Conservation (phyloP, 2,329 filamentous ascomycete species). For the Trichophyton mentagrophytes region DNA sequence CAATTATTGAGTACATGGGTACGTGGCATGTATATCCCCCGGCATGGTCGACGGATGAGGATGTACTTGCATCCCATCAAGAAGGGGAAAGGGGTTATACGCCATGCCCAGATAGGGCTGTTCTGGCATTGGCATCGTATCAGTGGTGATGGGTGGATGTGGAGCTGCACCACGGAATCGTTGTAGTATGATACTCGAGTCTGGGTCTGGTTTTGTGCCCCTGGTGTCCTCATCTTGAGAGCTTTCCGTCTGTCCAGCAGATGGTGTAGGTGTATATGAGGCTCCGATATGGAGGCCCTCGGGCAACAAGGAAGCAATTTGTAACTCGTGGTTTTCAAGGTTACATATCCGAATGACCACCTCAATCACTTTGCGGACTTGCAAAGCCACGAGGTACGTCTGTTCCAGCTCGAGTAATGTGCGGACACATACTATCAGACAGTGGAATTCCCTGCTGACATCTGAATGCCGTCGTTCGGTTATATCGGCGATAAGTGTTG, state of each 20-base stretch:
- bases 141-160: background rate
- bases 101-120: background rate
- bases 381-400: conserved; percentile 12
- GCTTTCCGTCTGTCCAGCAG: background rate
- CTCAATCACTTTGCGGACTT: conserved; percentile 9
- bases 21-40: background rate
- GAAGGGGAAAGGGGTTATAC: conserved; percentile 3
- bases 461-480: conserved; percentile 8
- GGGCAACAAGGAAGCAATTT: background rate
- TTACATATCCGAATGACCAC: conserved; percentile 5
- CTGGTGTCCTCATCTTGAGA: background rate
- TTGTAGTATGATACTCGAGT: background rate
- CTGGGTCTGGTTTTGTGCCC: background rate
- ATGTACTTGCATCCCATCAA: background rate
- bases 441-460: conserved; percentile 8
- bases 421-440: conserved; percentile 12
- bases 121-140: background rate
- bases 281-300: background rate
- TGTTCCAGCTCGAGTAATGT: conserved; percentile 13
- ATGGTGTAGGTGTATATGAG: background rate
- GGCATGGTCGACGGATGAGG: background rate
- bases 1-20: background rate
- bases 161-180: background rate
- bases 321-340: conserved; percentile 4
- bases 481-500: conserved; percentile 12